Evolutionary conservation across 1,284 basidiomycete genomes (phyloP), one percentile per base, ranked within the genome.

Genomic region (Cutaneotrichosporon dermatis): DNA sequence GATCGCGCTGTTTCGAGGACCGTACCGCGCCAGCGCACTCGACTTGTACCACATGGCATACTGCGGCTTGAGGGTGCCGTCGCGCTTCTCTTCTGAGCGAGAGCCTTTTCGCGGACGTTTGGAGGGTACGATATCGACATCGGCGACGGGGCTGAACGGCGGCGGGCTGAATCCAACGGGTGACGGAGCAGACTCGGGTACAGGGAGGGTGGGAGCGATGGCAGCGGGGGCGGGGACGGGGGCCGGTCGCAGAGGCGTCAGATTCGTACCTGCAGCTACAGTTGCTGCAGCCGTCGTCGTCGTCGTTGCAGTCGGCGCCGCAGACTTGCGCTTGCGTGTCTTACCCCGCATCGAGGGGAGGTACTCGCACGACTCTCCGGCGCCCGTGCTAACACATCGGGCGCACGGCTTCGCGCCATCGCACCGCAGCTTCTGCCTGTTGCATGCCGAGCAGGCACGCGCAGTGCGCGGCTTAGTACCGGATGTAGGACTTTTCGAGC

Each of bases 341-440:
- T 67, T 69, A 1, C 72, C 72, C n/a, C 72, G 44, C 57, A 70
- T 54, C 12, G 58, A 62, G 2, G 72, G 72, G 12, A 69, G 60
- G 42, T 69, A 73, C 9, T 60, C 53, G 52, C 72, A 73, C 4
- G 25, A 34, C 6, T 33, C 44, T 2, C 58, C 63, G 11, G 56
- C 44, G 2, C 44, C 25, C 1, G 52, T 25, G 25, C 25, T 25
- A 25, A 25, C 36, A 52, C 71, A 73, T 12, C 71, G 61, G 13
- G 59, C 35, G 56, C 71, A 73, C 12, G 71, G 71, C n/a, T 62
- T 41, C 1, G n/a, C 41, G 1, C 71, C 71, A 44, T 68, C 66
- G 39, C 69, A 71, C 15, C 65, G 55, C 1, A 69, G 56, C 50
- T 73, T 69, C 25, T 68, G 64, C 6, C 62, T 60, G 44, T 57